Evolutionary conservation across 495 filamentous ascomycete genomes (phyloP).

Genomic region (Tetracladium setigerum): DNA sequence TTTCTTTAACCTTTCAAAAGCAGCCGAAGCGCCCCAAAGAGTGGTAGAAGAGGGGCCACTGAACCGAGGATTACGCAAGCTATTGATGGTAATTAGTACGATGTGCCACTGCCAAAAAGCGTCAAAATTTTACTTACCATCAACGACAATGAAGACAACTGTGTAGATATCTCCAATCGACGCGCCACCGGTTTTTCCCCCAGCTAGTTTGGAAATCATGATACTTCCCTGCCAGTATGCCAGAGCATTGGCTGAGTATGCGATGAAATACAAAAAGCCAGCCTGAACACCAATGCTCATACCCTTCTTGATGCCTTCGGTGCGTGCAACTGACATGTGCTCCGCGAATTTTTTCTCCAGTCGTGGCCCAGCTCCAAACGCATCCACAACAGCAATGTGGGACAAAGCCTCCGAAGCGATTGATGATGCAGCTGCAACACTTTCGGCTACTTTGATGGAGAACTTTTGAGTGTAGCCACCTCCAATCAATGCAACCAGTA

Average conservation of each 20-base stretch:
- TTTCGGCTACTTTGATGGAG: constrained; percentile 40
- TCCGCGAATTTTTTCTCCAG: constrained; percentile 48
- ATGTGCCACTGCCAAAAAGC: background rate
- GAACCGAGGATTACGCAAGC: constrained; percentile 55
- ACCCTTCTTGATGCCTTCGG: constrained; percentile 51
- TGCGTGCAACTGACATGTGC: constrained; percentile 36
- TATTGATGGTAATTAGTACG: constrained; percentile 18
- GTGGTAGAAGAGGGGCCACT: constrained; percentile 54
- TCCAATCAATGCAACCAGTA: constrained; percentile 55
- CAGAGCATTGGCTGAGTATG: constrained; percentile 55
- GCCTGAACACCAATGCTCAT: constrained; percentile 47
- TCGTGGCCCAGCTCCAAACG: constrained; percentile 34
- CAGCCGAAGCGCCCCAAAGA: constrained; percentile 51
- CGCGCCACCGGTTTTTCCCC: constrained; percentile 27
- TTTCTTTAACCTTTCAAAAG: constrained; percentile 39
- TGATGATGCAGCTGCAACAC: constrained; percentile 37
- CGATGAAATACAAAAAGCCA: constrained; percentile 56
- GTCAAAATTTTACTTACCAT: constrained; percentile 34
- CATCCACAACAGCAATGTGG: constrained; percentile 41
- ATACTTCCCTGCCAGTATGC: constrained; percentile 59
- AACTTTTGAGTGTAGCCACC: constrained; percentile 55
- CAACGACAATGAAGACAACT: constrained; percentile 58
- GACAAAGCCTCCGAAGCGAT: constrained; percentile 39
- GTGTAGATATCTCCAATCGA: constrained; percentile 56
- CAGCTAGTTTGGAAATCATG: constrained; percentile 40